Conservation (phyloP, 805 yeast species). For the Metschnikowia cubensis region DNA sequence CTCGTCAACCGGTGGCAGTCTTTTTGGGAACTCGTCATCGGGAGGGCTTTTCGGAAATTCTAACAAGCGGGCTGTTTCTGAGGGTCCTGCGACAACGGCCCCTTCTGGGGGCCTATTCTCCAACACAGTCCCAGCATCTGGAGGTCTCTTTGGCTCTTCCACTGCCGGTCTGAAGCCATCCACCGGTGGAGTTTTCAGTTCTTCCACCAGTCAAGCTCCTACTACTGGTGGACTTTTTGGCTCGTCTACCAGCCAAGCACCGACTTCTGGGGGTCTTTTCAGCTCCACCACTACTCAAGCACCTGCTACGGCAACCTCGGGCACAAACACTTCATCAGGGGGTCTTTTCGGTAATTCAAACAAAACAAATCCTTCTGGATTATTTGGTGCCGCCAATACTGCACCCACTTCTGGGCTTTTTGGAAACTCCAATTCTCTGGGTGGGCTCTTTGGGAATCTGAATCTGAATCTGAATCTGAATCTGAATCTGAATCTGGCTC, state of each 20-base stretch:
- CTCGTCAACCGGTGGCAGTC: not conserved
- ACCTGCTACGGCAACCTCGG: not conserved
- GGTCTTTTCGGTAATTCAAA: not conserved
- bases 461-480: not conserved
- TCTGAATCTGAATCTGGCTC: not conserved
- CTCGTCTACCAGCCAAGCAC: slow-evolving; percentile 9
- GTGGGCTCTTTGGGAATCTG: not conserved
- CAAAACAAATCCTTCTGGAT: slow-evolving; percentile 9
- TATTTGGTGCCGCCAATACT: slow-evolving; percentile 17
- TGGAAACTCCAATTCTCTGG: slow-evolving; percentile 19
- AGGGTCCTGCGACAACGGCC: slow-evolving; percentile 1
- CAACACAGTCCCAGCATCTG: not conserved
- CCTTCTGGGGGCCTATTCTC: slow-evolving; percentile 1
- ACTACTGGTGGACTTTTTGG: slow-evolving; percentile 24
- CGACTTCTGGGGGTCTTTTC: slow-evolving; percentile 22
- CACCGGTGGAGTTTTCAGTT: not conserved
- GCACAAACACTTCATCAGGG: not conserved
- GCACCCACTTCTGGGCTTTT: slow-evolving; percentile 17
- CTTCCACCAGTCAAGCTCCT: not conserved
- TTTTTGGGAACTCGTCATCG: slow-evolving; percentile 5
- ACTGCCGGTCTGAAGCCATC: not conserved
- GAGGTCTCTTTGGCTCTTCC: slow-evolving; percentile 6
- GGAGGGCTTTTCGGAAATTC: slow-evolving; percentile 7
- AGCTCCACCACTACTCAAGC: slow-evolving; percentile 4
- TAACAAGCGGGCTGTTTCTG: slow-evolving; percentile 3